Evolutionary conservation across 2,329 filamentous ascomycete species (phyloP).

Genomic region (Fusarium chlamydosporum): DNA sequence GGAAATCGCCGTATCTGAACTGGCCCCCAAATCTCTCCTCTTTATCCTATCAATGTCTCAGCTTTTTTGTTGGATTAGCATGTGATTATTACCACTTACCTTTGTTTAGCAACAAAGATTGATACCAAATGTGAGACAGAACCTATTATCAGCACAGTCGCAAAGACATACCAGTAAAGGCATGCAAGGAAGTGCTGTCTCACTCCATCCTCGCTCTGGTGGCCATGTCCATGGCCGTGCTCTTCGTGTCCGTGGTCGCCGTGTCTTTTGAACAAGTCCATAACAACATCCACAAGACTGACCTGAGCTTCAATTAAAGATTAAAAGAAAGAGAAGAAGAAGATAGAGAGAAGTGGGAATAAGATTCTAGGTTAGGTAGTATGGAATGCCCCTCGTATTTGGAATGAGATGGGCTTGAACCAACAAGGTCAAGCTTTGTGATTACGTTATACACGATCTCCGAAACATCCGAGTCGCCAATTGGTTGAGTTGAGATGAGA

Average conservation of each 20-base stretch:
- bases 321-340: background rate
- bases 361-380: background rate
- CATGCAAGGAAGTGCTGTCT: constrained; percentile 48
- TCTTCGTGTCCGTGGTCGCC: constrained; percentile 42
- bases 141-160: constrained; percentile 33
- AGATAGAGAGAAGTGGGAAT: background rate
- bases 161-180: constrained; percentile 48
- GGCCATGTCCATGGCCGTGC: constrained; percentile 41
- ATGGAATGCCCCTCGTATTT: constrained; percentile 12
- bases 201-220: constrained; percentile 45
- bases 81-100: constrained; percentile 33
- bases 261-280: constrained; percentile 44
- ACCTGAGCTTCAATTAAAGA: background rate
- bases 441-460: constrained; percentile 46
- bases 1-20: constrained; percentile 32
- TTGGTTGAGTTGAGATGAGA: constrained; percentile 22
- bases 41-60: constrained; percentile 30
- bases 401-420: constrained; percentile 18
- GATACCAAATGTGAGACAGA: constrained; percentile 37
- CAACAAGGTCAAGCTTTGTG: constrained; percentile 23
- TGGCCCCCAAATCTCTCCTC: constrained; percentile 32
- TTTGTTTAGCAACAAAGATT: constrained; percentile 43
- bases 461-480: constrained; percentile 29
- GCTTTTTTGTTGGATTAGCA: background rate
- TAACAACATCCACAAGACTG: constrained; percentile 15